Evolutionary conservation across 2,329 filamentous ascomycete genomes (phyloP).

Genomic region (Aspergillus sp.): DNA sequence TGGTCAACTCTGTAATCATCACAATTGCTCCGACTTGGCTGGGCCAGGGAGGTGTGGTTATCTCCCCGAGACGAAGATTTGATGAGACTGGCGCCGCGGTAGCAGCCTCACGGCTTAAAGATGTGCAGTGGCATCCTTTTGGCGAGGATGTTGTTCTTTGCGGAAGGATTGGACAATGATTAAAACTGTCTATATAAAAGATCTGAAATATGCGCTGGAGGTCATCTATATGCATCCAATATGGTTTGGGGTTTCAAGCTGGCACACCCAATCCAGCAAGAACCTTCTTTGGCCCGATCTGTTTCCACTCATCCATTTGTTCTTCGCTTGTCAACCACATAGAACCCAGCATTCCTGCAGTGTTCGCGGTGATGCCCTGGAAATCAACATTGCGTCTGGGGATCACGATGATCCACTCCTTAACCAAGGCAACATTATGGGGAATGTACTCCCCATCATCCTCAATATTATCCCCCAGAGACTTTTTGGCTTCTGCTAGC

Average conservation of each 20-base stretch:
- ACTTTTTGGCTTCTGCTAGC: conserved; percentile 11
- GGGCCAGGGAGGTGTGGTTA: conserved; percentile 74
- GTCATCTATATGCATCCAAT: neutral
- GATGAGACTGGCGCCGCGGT: conserved; percentile 56
- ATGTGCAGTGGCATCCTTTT: conserved; percentile 72
- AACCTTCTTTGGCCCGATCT: conserved; percentile 36
- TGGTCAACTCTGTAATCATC: conserved; percentile 75
- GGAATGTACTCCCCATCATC: conserved; percentile 20
- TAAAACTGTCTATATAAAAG: neutral
- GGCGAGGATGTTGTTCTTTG: conserved; percentile 80
- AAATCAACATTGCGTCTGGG: conserved; percentile 41
- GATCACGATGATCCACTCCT: conserved; percentile 49
- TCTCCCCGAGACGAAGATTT: conserved; percentile 63
- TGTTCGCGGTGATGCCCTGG: conserved; percentile 44
- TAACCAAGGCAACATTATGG: conserved; percentile 50
- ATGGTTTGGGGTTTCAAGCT: neutral
- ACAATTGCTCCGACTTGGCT: conserved; percentile 89
- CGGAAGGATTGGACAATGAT: conserved; percentile 52
- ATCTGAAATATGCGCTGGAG: neutral
- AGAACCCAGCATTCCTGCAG: conserved; percentile 49
- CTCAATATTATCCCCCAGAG: neutral
- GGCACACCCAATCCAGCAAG: conserved; percentile 37
- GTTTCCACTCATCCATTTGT: conserved; percentile 40
- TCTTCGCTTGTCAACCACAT: conserved; percentile 29
- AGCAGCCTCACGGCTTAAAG: conserved; percentile 57